phyloP scores from a whole-genome alignment of 2,329 filamentous ascomycete genomes.

The Rhynchosporium secalis region DNA sequence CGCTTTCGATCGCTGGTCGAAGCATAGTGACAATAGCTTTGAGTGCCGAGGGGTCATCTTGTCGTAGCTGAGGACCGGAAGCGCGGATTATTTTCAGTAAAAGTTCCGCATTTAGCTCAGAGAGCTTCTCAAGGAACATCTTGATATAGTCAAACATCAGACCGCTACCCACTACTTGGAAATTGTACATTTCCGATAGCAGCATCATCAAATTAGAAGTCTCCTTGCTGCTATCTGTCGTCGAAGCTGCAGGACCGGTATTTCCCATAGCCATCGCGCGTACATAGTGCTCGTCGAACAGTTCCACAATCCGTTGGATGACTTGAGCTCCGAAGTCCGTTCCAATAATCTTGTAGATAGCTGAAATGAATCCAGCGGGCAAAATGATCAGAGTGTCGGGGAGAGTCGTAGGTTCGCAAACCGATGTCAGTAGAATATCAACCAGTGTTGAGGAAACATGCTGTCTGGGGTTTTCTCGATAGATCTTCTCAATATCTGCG shows the following conservation, averaged over 20 bases:
- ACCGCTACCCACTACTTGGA: constrained; percentile 79
- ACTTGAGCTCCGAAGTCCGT: constrained; percentile 88
- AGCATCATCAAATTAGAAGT: constrained; percentile 78
- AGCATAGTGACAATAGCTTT: constrained; percentile 86
- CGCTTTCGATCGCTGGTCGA: constrained; percentile 67
- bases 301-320: constrained; percentile 73
- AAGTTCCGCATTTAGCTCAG: constrained; percentile 85
- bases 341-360: constrained; percentile 83
- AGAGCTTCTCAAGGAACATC: constrained; percentile 70
- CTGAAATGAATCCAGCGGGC: constrained; percentile 84
- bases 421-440: constrained; percentile 73
- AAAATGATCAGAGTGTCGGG: constrained; percentile 90
- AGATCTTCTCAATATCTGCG: constrained; percentile 78
- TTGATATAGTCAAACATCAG: constrained; percentile 91
- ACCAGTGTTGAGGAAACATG: constrained; percentile 81
- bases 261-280: constrained; percentile 40
- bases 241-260: constrained; percentile 35
- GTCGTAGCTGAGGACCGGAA: constrained; percentile 77
- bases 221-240: constrained; percentile 52
- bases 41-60: constrained; percentile 83
- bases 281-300: constrained; percentile 69
- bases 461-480: constrained; percentile 80
- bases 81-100: constrained; percentile 81
- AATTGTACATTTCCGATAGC: constrained; percentile 85
- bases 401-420: constrained; percentile 75